Conservation (phyloP, 257 asterid genomes). For the Mitragyna speciosa region DNA sequence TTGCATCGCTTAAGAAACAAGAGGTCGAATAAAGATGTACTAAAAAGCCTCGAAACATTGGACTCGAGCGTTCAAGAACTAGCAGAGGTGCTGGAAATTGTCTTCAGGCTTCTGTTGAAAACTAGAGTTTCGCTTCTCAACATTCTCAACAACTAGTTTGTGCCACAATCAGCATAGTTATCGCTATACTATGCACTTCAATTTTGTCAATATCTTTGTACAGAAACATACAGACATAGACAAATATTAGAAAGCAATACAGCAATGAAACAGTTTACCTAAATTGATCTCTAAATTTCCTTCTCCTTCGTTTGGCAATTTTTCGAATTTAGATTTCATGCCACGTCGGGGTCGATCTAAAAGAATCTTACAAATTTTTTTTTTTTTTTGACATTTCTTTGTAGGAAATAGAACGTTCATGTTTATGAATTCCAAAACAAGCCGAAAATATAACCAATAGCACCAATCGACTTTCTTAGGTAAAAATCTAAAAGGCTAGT, state of each 20-base stretch:
- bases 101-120: constrained; percentile 21
- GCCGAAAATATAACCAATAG: neutral
- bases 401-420: constrained; percentile 5
- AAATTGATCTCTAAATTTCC: too few relatives aligned
- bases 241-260: too few relatives aligned
- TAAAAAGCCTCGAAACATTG: neutral
- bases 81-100: constrained; percentile 8
- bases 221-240: neutral
- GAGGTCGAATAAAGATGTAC: neutral
- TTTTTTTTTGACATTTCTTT: too few relatives aligned
- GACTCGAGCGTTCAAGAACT: constrained; percentile 19
- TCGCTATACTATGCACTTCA: neutral
- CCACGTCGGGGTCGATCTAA: too few relatives aligned
- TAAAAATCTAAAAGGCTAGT: neutral
- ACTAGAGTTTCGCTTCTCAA: constrained; percentile 30
- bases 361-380: too few relatives aligned
- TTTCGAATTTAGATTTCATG: too few relatives aligned
- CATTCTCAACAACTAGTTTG: constrained; percentile 29
- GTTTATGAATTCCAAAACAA: constrained; percentile 8
- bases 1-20: neutral
- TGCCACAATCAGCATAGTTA: neutral
- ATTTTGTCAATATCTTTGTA: neutral
- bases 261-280: too few relatives aligned
- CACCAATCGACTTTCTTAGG: neutral
- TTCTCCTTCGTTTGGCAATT: too few relatives aligned